These are phyloP conservation scores for Albizia julibrissin DNA, from an alignment of 306 rosid species.

Conservation along the genomic window DNA sequence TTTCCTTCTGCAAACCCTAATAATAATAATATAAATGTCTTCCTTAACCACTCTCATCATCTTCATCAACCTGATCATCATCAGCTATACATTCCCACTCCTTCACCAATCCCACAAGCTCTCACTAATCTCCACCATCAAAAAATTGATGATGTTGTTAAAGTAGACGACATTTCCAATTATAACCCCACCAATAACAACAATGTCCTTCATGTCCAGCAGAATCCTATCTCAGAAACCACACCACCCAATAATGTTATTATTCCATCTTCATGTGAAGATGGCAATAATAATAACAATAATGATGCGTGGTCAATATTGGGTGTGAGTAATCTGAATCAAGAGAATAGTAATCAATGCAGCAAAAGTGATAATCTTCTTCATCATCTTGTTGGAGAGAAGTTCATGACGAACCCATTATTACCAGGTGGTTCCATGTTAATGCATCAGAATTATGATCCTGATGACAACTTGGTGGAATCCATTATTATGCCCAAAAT, in stretches of 20 bases:
- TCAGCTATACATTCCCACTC: conserved; percentile 53
- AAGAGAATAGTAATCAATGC: conserved; percentile 31
- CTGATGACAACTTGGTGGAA: conserved; percentile 10
- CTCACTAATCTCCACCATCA: conserved; percentile 40
- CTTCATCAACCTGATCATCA: conserved; percentile 6
- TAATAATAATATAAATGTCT: conserved; percentile 31
- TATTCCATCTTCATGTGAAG: conserved; percentile 43
- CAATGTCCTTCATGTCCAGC: conserved; percentile 42
- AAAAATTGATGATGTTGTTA: conserved; percentile 32
- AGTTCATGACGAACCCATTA: conserved; percentile 43
- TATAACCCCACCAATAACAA: background rate
- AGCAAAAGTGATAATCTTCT: conserved; percentile 22
- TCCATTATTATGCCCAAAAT: conserved; percentile 47
- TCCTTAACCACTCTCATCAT: conserved; percentile 32
- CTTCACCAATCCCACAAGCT: conserved; percentile 37
- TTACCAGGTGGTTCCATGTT: conserved; percentile 8
- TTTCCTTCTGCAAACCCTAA: conserved; percentile 61
- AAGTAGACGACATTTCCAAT: conserved; percentile 46
- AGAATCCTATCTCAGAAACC: conserved; percentile 38
- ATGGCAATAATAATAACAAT: background rate
- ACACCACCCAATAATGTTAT: conserved; percentile 26
- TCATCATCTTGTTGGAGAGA: conserved; percentile 23
- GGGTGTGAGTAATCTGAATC: conserved; percentile 45
- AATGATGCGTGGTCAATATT: conserved; percentile 33
- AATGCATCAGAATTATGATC: conserved; percentile 31